Evolutionary conservation across 192 early-diverging fungal species (phyloP).

Genomic region (Entrophospora sp.): DNA sequence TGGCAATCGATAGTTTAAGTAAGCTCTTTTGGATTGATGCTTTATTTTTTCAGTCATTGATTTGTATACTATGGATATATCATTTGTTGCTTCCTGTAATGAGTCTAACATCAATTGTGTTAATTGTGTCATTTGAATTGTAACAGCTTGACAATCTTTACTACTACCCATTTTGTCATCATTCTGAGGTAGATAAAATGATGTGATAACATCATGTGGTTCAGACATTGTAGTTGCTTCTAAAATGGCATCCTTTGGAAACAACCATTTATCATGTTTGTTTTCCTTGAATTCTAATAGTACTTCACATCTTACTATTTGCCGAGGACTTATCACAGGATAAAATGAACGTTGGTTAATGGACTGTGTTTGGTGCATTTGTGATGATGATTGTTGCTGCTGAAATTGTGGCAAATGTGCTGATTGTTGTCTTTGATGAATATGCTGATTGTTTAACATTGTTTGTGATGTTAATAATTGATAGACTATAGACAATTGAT

Average conservation of each 20-base stretch:
- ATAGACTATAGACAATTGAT: constrained; percentile 8
- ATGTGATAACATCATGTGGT: background rate
- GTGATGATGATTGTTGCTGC: background rate
- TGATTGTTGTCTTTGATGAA: background rate
- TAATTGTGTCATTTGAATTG: background rate
- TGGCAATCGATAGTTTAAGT: constrained; percentile 14
- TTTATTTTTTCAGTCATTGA: constrained; percentile 13
- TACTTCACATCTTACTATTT: constrained; percentile 29
- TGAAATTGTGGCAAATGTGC: background rate
- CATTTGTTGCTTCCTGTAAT: constrained; percentile 14
- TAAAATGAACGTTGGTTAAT: background rate
- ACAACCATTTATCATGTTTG: constrained; percentile 34
- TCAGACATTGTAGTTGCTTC: constrained; percentile 19
- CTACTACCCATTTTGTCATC: background rate
- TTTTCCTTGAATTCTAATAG: constrained; percentile 51
- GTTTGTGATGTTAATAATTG: constrained; percentile 5
- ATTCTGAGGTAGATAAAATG: constrained; percentile 12
- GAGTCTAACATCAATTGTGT: constrained; percentile 15
- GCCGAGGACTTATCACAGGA: background rate
- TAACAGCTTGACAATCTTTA: constrained; percentile 7
- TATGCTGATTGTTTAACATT: background rate
- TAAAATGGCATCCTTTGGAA: constrained; percentile 48
- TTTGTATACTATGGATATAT: background rate
- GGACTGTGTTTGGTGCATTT: background rate
- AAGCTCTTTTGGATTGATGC: background rate